Conservation (phyloP, 139 green algal species). For the Gonium pectorale region DNA sequence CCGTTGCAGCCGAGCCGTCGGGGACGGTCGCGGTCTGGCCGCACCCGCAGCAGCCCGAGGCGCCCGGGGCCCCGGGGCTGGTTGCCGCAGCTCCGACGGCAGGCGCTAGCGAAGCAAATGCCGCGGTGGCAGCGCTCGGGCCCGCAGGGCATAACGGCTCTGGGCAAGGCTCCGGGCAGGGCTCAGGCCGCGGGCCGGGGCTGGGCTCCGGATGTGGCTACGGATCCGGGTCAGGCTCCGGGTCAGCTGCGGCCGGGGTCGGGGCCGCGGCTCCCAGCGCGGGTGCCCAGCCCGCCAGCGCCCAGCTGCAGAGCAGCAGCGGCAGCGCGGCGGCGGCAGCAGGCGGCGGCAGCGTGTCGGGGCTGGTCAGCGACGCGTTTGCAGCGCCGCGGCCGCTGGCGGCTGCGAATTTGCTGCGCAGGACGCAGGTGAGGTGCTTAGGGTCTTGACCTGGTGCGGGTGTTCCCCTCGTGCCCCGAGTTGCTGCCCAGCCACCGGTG, state of each 20-base stretch:
- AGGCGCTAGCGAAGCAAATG: too few relatives aligned
- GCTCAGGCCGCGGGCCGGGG: not conserved
- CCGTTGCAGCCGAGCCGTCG: too few relatives aligned
- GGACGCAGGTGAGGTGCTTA: constrained; percentile 1
- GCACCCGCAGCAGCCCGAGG: too few relatives aligned
- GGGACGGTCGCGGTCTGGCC: too few relatives aligned
- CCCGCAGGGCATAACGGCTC: too few relatives aligned
- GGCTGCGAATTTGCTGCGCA: constrained; percentile 5
- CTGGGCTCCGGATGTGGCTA: not conserved
- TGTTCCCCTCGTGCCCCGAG: constrained; percentile 48
- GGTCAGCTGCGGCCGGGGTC: not conserved
- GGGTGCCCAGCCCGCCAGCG: not conserved
- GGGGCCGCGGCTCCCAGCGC: not conserved
- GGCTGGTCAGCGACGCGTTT: not conserved
- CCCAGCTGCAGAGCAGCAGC: constrained; percentile 30
- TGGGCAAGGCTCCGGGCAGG: not conserved
- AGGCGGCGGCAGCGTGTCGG: not conserved
- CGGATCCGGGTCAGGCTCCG: not conserved
- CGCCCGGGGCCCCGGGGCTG: too few relatives aligned
- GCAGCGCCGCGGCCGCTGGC: not conserved
- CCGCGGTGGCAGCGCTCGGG: too few relatives aligned
- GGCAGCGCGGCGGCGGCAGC: constrained; percentile 16
- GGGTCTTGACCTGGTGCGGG: not conserved
- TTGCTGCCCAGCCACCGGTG: too few relatives aligned
- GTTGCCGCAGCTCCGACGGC: too few relatives aligned